Evolutionary conservation across 202 grass and related monocot genomes (phyloP).

Genomic region (Dendrocalamus latiflorus): DNA sequence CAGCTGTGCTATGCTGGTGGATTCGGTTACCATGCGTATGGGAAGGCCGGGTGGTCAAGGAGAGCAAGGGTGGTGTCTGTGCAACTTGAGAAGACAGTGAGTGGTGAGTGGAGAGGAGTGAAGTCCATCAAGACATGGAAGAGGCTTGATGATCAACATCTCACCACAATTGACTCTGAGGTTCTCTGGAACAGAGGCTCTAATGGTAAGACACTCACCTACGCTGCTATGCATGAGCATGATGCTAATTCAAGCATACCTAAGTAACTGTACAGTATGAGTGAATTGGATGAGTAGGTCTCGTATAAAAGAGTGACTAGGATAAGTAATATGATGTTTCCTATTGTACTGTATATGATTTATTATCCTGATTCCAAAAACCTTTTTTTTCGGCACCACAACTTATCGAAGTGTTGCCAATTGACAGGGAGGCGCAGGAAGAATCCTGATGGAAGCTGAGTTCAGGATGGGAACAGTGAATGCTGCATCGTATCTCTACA

Average conservation of each 20-base stretch:
- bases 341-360: not conserved
- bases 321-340: not conserved
- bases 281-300: not conserved
- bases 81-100: slow-evolving; percentile 57
- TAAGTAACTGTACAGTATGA: not conserved
- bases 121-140: slow-evolving; percentile 99
- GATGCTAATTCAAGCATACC: not conserved
- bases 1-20: slow-evolving; percentile 89
- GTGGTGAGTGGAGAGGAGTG: slow-evolving; percentile 65
- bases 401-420: slow-evolving; percentile 21
- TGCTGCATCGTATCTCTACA: not conserved
- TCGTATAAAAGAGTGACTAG: not conserved
- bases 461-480: not conserved
- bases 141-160: slow-evolving; percentile 72
- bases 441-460: slow-evolving; percentile 36
- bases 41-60: slow-evolving; percentile 88
- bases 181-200: slow-evolving; percentile 78
- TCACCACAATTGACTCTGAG: slow-evolving; percentile 72
- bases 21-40: slow-evolving; percentile 94
- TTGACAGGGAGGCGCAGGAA: slow-evolving; percentile 51
- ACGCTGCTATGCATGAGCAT: not conserved
- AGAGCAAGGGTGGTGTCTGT: slow-evolving; percentile 88
- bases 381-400: not conserved
- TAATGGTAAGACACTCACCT: slow-evolving; percentile 41
- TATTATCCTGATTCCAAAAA: not conserved